Conservation (phyloP, 257 asterid genomes). For the Przewalskia tangutica region DNA sequence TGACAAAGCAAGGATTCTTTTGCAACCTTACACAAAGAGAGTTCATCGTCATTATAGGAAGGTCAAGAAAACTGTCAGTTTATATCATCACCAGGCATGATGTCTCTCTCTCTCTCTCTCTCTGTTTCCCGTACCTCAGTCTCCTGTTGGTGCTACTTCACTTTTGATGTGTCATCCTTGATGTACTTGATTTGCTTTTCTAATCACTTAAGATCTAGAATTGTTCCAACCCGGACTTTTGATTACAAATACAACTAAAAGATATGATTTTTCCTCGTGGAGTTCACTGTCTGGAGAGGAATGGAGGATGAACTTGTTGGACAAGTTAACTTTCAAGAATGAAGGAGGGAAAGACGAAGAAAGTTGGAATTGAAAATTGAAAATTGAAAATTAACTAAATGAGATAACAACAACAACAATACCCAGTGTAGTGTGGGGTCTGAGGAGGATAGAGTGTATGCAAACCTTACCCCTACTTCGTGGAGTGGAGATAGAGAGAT, state of each 20-base stretch:
- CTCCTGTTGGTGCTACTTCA: background rate
- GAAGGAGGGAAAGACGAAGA: background rate
- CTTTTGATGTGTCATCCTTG: background rate
- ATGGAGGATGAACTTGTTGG: background rate
- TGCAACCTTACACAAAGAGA: constrained; percentile 28
- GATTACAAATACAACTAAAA: background rate
- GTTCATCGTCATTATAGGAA: constrained; percentile 16
- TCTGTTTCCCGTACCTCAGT: background rate
- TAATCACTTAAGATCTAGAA: background rate
- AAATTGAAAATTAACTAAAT: background rate
- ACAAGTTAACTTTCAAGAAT: background rate
- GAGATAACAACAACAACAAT: too few species aligned
- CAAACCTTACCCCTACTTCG: too few species aligned
- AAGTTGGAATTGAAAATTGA: background rate
- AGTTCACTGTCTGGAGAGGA: background rate
- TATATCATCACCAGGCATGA: constrained; percentile 35
- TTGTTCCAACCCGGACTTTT: background rate
- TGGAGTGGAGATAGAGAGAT: too few species aligned
- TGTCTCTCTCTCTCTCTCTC: background rate
- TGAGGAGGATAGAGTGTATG: too few species aligned
- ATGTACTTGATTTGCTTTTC: background rate
- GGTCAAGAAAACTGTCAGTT: constrained; percentile 1
- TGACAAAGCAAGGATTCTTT: constrained; percentile 13
- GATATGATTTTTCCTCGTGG: background rate
- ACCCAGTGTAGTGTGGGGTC: too few species aligned